Evolutionary conservation across 305 asterid species (phyloP).

Genomic region (Solanum hybrid): DNA sequence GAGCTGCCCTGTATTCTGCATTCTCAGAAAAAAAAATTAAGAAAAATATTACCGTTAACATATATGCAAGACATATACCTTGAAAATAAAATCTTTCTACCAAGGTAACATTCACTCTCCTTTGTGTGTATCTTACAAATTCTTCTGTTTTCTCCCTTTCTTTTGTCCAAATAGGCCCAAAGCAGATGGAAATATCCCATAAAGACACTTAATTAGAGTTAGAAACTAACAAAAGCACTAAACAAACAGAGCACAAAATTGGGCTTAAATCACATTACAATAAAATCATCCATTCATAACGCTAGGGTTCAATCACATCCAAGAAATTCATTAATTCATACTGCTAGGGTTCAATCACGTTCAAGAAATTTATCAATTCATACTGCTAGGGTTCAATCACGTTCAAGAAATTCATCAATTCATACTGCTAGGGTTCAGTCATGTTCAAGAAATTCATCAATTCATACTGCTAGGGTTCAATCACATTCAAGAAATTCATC

Average conservation of each 20-base stretch:
- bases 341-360: background rate
- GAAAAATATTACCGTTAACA: background rate
- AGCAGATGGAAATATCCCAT: background rate
- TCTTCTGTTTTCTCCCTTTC: background rate
- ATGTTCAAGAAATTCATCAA: background rate
- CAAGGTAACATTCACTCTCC: background rate
- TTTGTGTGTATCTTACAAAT: background rate
- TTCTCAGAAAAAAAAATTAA: background rate
- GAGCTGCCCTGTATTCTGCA: constrained; percentile 87
- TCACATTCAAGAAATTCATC: background rate
- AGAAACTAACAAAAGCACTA: background rate
- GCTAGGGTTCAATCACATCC: background rate
- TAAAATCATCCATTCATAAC: background rate
- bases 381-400: constrained; percentile 16
- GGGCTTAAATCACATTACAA: background rate
- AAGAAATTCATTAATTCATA: no score
- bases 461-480: constrained; percentile 21
- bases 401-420: background rate
- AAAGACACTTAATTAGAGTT: background rate
- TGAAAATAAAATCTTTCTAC: background rate
- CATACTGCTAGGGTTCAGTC: constrained; percentile 19
- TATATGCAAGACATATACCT: background rate
- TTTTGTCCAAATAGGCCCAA: background rate
- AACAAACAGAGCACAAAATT: background rate
- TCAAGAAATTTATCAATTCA: background rate